Evolutionary conservation across 2,329 filamentous ascomycete genomes (phyloP).

Genomic region (Colletotrichum tamarilloi): DNA sequence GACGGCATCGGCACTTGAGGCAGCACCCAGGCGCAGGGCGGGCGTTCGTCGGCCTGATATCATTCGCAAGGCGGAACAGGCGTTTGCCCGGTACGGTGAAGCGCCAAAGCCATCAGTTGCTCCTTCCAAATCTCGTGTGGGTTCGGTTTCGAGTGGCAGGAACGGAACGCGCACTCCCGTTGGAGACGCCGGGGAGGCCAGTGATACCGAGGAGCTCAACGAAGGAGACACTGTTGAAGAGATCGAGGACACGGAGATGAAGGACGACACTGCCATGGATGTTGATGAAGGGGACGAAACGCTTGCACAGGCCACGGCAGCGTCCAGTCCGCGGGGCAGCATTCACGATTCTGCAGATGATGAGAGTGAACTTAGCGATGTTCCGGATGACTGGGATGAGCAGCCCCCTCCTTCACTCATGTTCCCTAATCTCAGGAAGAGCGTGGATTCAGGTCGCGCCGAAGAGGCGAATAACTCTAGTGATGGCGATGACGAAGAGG

Average conservation of each 20-base stretch:
- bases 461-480: constrained; percentile 35
- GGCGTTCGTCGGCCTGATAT: constrained; percentile 68
- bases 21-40: constrained; percentile 52
- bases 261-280: constrained; percentile 39
- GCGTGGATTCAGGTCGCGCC: constrained; percentile 42
- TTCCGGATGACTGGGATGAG: constrained; percentile 68
- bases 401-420: constrained; percentile 64
- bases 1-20: constrained; percentile 49
- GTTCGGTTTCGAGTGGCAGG: constrained; percentile 64
- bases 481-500: constrained; percentile 42
- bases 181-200: constrained; percentile 44
- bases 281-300: constrained; percentile 38
- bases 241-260: constrained; percentile 35
- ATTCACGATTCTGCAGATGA: constrained; percentile 75
- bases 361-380: constrained; percentile 76
- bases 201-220: constrained; percentile 52
- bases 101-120: constrained; percentile 53
- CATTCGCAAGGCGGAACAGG: constrained; percentile 70
- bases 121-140: constrained; percentile 58
- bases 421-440: constrained; percentile 61
- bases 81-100: constrained; percentile 62
- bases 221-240: constrained; percentile 50
- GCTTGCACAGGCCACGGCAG: constrained; percentile 41
- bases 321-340: constrained; percentile 67
- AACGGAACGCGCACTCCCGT: constrained; percentile 54